Conservation (phyloP, 148 eudicot species). For the Spergularia marina region DNA sequence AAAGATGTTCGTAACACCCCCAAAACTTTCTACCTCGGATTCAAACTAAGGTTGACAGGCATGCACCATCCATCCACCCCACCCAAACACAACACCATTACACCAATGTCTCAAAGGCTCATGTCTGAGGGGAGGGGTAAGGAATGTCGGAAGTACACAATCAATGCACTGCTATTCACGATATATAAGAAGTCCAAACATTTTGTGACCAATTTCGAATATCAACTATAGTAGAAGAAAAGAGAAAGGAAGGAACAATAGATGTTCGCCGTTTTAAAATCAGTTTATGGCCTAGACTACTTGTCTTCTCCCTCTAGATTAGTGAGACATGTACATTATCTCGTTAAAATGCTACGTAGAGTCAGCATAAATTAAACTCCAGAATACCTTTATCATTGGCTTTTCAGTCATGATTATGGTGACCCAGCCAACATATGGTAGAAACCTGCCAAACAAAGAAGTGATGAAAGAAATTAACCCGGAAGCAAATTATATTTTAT, state of each 20-base stretch:
- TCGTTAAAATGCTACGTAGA: background rate
- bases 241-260: too few species aligned
- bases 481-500: background rate
- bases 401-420: conserved; percentile 67
- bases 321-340: background rate
- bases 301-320: background rate
- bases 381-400: conserved; percentile 60
- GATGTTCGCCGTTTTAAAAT: too few species aligned
- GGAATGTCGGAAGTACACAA: too few species aligned
- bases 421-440: conserved; percentile 66
- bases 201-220: too few species aligned
- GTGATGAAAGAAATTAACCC: background rate
- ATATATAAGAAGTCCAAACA: too few species aligned
- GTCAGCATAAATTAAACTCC: conserved; percentile 20
- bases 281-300: too few species aligned
- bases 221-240: too few species aligned
- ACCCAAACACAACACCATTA: too few species aligned
- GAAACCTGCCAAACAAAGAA: conserved; percentile 38
- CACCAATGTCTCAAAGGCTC: too few species aligned
- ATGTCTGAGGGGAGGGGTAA: too few species aligned
- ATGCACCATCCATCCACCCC: too few species aligned
- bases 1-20: background rate
- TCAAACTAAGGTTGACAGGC: background rate
- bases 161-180: too few species aligned
- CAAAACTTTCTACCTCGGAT: background rate